A percentile compares a stretch with the other conserved stretches of the same genome.
These are phyloP conservation scores for Penicillium simplicissimum DNA, from an alignment of 495 filamentous ascomycete species.

Conservation along the genomic window DNA sequence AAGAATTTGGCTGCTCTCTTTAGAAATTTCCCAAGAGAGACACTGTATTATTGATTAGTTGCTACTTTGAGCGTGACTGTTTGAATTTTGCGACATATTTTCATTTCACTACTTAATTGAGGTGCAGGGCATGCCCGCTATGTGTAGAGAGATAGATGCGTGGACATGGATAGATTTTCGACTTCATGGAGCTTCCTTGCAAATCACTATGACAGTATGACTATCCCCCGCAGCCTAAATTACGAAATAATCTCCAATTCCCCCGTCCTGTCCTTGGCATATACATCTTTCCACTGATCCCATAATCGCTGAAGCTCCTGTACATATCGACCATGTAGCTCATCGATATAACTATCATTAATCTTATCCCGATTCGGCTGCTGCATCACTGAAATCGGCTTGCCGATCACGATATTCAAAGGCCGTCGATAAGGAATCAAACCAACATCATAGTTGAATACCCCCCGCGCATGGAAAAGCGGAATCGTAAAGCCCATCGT, in stretches of 20 bases:
- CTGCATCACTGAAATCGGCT: conserved; percentile 70
- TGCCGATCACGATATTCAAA: conserved; percentile 84
- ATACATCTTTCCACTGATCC: conserved; percentile 85
- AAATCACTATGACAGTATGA: background rate
- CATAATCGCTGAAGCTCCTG: conserved; percentile 78
- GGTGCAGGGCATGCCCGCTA: background rate
- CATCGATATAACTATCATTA: conserved; percentile 73
- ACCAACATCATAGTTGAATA: conserved; percentile 97
- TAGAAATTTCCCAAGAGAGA: background rate
- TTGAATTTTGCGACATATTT: background rate
- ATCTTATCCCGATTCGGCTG: conserved; percentile 52
- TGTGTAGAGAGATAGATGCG: background rate
- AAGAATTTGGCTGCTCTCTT: background rate
- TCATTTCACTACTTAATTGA: background rate
- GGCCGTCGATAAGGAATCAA: conserved; percentile 89
- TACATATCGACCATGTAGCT: conserved; percentile 77
- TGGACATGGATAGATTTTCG: background rate
- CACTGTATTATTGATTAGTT: conserved; percentile 1
- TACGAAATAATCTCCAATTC: conserved; percentile 81
- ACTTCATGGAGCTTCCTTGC: background rate
- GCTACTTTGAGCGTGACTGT: background rate
- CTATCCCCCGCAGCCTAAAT: conserved; percentile 7
- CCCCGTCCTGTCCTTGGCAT: conserved; percentile 66
- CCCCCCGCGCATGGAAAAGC: conserved; percentile 82
- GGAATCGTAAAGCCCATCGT: conserved; percentile 91